These are phyloP conservation scores for Capsella rubella DNA, from an alignment of 441 rosid genomes.

Conservation along the genomic window DNA sequence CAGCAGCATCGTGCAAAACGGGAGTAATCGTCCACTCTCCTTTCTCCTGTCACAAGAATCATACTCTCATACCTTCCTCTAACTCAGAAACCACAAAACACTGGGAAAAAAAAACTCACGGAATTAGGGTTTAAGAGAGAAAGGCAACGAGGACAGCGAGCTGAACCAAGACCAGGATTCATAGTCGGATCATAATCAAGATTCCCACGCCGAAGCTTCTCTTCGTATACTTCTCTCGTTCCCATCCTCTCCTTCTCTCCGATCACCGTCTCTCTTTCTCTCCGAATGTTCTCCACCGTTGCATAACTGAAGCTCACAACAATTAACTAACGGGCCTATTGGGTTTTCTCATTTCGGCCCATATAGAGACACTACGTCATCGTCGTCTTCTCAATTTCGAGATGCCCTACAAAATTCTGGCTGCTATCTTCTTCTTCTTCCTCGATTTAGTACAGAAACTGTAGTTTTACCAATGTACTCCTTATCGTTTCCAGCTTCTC, in stretches of 20 bases:
- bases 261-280: conserved; percentile 37
- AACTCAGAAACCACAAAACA: neutral
- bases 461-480: conserved; percentile 40
- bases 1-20: conserved; percentile 84
- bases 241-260: conserved; percentile 58
- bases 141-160: conserved; percentile 96
- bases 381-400: conserved; percentile 16
- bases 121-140: conserved; percentile 74
- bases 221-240: conserved; percentile 83
- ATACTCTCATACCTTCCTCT: neutral
- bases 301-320: neutral
- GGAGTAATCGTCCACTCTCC: conserved; percentile 84
- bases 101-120: conserved; percentile 41
- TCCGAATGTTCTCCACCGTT: conserved; percentile 20
- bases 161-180: conserved; percentile 84
- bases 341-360: conserved; percentile 32
- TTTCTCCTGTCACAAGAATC: conserved; percentile 52
- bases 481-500: conserved; percentile 44
- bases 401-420: conserved; percentile 29
- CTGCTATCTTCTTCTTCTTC: conserved; percentile 35
- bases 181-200: conserved; percentile 85
- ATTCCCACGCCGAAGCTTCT: conserved; percentile 76
- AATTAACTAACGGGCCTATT: conserved; percentile 15
- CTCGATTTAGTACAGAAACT: conserved; percentile 32
- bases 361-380: conserved; percentile 14